Evolutionary conservation across 202 grass and related monocot species (phyloP), one percentile per base, ranked within the genome.

Genomic region (Hordeum pubiflorum): DNA sequence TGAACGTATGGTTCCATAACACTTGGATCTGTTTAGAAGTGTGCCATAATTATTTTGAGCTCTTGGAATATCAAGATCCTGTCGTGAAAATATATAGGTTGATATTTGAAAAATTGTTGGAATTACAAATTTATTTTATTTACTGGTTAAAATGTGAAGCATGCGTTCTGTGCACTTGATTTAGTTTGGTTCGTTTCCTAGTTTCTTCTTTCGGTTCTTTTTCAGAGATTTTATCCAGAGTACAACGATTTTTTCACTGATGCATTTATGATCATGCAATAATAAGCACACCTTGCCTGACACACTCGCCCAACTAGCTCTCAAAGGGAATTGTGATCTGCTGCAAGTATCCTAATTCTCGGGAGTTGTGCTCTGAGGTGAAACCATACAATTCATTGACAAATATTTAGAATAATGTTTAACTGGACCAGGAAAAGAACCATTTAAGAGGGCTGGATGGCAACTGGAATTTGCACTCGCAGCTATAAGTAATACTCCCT

Each of bases 101-200:
- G 60, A 36, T 21, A 22, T 54, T 29, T 54, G 27, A 66, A 79
- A 54, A 24, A 14, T 77, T 38, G 15, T 62, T 20, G 3, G 23
- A 20, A 77, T 26, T 62, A 20, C 31, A 63, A 63, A 18, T 62
- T 11, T 33, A 56, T 62, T 59, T 66, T 81, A 75, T 37, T 81
- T 68, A 80, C 69, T 70, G 34, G 63, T 69, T 69, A 56, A 76
- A 71, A 46, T 46, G 8, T 81, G 58, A 38, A 77, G 38, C 34
- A 82, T 69, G 59, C 10, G 12, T 84, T 24, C 12, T 76, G 36
- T 55, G 33, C 27, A 58, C 58, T 75, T 37, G 18, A 40, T 29
- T 66, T 72, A 64, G 6, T 81, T 68, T 24, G 38, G 74, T 62
- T 21, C 58, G 62, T 77, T 77, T 77, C 56, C 9, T 4, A 41